Base-by-base conservation (phyloP, 139 green algal genomes). In the Spirogloea muscicola region DNA sequence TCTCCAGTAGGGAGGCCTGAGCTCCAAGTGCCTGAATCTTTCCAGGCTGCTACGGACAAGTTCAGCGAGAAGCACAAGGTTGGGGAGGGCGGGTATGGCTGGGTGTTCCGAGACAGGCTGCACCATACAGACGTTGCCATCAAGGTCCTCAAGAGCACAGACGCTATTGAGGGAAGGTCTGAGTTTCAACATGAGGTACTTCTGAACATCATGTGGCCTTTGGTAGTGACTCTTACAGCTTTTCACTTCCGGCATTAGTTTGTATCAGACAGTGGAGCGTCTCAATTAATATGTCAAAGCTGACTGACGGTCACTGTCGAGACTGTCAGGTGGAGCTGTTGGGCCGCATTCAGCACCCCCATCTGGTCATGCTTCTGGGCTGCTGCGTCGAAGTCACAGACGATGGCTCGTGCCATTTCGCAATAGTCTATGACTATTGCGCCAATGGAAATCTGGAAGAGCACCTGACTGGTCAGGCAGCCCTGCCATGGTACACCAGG, bases 331-430 rank as follows among this genome's bases (percentile, higher is more conserved):
- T 87, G 18, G 29, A 49, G 52, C 85, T 89, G 36, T 72, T 90
- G 58, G 66, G 62, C 1, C 62, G 74, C 3, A 76, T 90, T 51
- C 86, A 86, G 63, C 86, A 90, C 70, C 86, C 86, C 0, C 82
- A 89, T 78, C 77, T 90, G 31, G 84, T 90, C 55, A 84, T 88
- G 74, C 73, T 89, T 1, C 85, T 90, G 1, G 86, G 84, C 44
- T 72, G 62, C 46, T 89, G 84, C 75, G 77, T 82, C 18, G 84
- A 88, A 13, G 64, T 73, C 34, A n/a, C n/a, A n/a, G n/a, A n/a
- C n/a, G n/a, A n/a, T n/a, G n/a, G n/a, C n/a, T n/a, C n/a, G n/a
- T n/a, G n/a, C n/a, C n/a, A n/a, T n/a, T 86, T 79, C 75, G 77
- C 74, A n/a, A 69, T 89, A 37, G 85, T 89, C 59, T 89, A 89